phyloP scores from a whole-genome alignment of 768 basidiomycete genomes.

The Lentinula raphanica region DNA sequence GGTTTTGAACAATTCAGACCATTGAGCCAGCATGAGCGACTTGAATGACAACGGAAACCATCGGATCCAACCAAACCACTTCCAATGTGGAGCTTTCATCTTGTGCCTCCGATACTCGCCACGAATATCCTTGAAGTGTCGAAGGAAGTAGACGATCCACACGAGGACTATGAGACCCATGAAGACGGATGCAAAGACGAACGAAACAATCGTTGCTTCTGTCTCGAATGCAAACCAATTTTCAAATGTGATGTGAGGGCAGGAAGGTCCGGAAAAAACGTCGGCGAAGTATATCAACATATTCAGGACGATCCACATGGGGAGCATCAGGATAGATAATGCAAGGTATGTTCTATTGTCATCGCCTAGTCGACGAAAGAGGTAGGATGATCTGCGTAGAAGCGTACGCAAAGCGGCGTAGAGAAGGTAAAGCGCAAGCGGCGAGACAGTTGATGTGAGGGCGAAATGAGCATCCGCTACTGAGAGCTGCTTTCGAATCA shows the following conservation, averaged over 20 bases:
- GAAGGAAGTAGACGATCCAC: constrained; percentile 3
- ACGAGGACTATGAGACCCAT: neutral
- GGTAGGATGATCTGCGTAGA: neutral
- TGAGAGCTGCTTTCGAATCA: constrained; percentile 4
- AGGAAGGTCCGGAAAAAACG: neutral
- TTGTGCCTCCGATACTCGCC: constrained; percentile 3
- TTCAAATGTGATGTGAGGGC: constrained; percentile 1
- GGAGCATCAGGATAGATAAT: neutral
- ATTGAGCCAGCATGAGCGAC: neutral
- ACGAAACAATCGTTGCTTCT: neutral
- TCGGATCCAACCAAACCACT: constrained; percentile 2
- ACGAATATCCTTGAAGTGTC: constrained; percentile 8
- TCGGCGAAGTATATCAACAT: constrained; percentile 7
- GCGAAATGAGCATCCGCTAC: constrained; percentile 9
- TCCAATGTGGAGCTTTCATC: neutral
- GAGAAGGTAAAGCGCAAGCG: constrained; percentile 8
- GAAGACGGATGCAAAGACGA: constrained; percentile 2
- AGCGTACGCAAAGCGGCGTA: neutral
- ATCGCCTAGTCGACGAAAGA: constrained; percentile 3
- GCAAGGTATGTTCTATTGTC: neutral
- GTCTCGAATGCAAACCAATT: constrained; percentile 3
- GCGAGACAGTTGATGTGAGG: constrained; percentile 7
- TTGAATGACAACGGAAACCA: neutral
- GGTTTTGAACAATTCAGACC: neutral
- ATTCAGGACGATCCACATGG: constrained; percentile 5